phyloP scores from a whole-genome alignment of 768 basidiomycete species.

The Mycena capillaripes region DNA sequence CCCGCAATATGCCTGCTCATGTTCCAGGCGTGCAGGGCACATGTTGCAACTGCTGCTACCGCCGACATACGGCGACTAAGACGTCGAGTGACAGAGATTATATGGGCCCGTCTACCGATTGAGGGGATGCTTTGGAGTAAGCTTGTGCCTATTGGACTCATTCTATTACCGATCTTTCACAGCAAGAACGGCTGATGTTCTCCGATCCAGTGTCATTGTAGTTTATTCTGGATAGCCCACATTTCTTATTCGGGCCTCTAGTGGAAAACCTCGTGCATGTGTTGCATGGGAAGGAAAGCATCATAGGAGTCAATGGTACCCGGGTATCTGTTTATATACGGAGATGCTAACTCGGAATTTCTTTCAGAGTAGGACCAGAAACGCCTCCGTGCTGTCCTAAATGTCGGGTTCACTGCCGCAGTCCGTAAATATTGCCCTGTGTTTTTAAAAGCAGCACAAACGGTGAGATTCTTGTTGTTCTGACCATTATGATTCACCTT shows the following conservation, averaged over 20 bases:
- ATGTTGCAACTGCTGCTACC: conserved; percentile 16
- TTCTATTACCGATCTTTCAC: background rate
- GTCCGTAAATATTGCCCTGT: background rate
- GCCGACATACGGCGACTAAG: conserved; percentile 8
- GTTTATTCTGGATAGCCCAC: background rate
- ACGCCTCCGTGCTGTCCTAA: background rate
- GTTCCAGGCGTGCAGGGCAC: conserved; percentile 9
- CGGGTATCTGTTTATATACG: background rate
- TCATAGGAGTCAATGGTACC: background rate
- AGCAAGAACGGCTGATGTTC: conserved; percentile 21
- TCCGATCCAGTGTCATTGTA: conserved; percentile 12
- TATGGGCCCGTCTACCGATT: conserved; percentile 19
- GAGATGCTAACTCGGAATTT: background rate
- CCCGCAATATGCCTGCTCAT: too few relatives aligned
- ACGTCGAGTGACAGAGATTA: conserved; percentile 13
- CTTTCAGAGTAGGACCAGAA: background rate
- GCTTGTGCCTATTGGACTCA: background rate
- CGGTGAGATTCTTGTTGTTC: background rate
- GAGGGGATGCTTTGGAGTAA: conserved; percentile 20
- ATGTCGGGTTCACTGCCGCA: background rate
- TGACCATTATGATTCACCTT: background rate
- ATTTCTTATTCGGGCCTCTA: background rate
- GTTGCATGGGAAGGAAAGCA: background rate
- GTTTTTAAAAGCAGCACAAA: background rate
- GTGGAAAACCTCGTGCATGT: background rate